Evolutionary conservation across 2,329 filamentous ascomycete genomes (phyloP).

Genomic region (Fusarium sp.): DNA sequence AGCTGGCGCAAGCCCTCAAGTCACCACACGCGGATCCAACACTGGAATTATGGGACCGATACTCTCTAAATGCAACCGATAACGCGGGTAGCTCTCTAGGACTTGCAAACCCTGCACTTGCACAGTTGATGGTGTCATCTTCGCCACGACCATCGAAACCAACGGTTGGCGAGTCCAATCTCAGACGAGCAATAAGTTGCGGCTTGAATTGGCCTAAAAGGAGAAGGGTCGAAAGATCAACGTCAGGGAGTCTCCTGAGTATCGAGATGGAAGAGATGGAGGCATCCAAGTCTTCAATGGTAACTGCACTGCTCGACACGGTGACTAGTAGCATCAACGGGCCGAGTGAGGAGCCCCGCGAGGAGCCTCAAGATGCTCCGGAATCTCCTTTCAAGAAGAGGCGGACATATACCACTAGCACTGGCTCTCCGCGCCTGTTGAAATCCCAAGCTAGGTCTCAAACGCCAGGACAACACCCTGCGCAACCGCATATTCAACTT

Average conservation of each 20-base stretch:
- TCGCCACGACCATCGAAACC: slow-evolving; percentile 71
- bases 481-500: neutral
- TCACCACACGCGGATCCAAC: slow-evolving; percentile 79
- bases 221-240: slow-evolving; percentile 67
- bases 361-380: slow-evolving; percentile 44
- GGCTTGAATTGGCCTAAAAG: slow-evolving; percentile 79
- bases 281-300: slow-evolving; percentile 66
- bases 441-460: slow-evolving; percentile 19
- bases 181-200: slow-evolving; percentile 76
- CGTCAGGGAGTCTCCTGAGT: slow-evolving; percentile 50
- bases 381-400: slow-evolving; percentile 61
- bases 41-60: slow-evolving; percentile 81
- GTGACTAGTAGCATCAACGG: slow-evolving; percentile 67
- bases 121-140: slow-evolving; percentile 76
- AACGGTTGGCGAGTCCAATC: slow-evolving; percentile 50
- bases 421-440: slow-evolving; percentile 41
- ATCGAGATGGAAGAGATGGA: slow-evolving; percentile 55
- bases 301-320: slow-evolving; percentile 74
- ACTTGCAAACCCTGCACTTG: slow-evolving; percentile 67
- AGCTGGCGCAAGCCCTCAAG: slow-evolving; percentile 68
- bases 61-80: slow-evolving; percentile 62
- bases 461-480: slow-evolving; percentile 2
- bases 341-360: slow-evolving; percentile 50
- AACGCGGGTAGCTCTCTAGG: slow-evolving; percentile 58
- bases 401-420: slow-evolving; percentile 36